Evolutionary conservation across 208 protist genomes (phyloP), one percentile per base, ranked within the genome.

Genomic region (Kentomonas sorsogonicus): DNA sequence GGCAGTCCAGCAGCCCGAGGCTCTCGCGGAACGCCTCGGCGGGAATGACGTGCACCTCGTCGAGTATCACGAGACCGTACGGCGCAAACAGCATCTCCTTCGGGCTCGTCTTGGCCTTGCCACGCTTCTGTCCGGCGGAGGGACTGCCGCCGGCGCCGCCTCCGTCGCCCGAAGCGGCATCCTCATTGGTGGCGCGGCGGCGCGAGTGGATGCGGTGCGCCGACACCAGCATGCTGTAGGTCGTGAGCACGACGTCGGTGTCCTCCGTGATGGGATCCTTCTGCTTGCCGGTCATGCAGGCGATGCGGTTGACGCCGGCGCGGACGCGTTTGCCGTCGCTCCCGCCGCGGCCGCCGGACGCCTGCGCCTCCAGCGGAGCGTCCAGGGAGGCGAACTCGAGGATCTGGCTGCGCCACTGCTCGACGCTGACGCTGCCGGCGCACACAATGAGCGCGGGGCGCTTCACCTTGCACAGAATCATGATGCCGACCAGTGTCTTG

Each of bases 401-500:
- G 60, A 98, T 98, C 63, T 99, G 94, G 22, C 89, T 74, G 53
- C 80, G 79, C 97, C 98, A 99, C 75, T 99, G 98, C 52, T 98
- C 86, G 0, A 99, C 97, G 43, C 96, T 93, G 29, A 98, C 91
- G 63, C 75, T 73, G 45, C 81, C 83, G 13, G 93, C 97, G 66
- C 94, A 99, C 10, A 98, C 69, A n/a, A 99, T 85, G 0, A 99
- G 63, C 7, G 88, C 94, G 13, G 80, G 82, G 53, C 98, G 97
- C 53, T 98, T 97, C 39, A 99, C 89, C 26, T 96, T 97, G 53
- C 75, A 91, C 27, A 93, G 77, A 1, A 98, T 88, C 55, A 98
- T 97, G 27, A 99, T 97, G 25, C 98, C 99, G 15, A 99, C 93
- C 13, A 99, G 82, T 11, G 98, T 99, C 82, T 99, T 99, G 22